Conservation (phyloP, 768 basidiomycete genomes). For the Hericium rajendrae region DNA sequence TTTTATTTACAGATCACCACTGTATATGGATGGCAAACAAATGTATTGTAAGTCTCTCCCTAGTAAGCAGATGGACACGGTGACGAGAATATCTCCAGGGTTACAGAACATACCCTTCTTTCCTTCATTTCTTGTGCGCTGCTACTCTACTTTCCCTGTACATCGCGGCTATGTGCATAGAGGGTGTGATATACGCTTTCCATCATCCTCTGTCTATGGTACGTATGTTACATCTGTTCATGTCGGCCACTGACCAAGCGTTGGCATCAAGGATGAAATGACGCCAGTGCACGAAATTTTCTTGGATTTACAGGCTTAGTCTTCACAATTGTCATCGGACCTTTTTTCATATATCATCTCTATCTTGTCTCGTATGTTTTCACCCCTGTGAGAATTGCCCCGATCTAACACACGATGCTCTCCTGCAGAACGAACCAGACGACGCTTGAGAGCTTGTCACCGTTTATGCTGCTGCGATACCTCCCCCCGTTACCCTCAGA, state of each 20-base stretch:
- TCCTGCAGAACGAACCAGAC: slow-evolving; percentile 68
- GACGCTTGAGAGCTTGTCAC: slow-evolving; percentile 69
- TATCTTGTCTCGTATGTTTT: slow-evolving; percentile 61
- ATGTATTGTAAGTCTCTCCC: slow-evolving; percentile 51
- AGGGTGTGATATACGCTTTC: slow-evolving; percentile 57
- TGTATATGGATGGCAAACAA: slow-evolving; percentile 75
- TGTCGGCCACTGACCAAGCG: background rate
- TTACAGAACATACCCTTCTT: slow-evolving; percentile 75
- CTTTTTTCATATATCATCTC: slow-evolving; percentile 67
- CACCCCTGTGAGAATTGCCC: slow-evolving; percentile 1
- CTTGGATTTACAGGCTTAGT: slow-evolving; percentile 50
- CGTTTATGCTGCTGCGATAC: slow-evolving; percentile 63
- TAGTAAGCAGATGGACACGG: background rate
- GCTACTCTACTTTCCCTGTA: slow-evolving; percentile 56
- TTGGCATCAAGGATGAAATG: slow-evolving; percentile 38
- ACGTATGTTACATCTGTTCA: slow-evolving; percentile 18
- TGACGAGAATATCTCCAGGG: slow-evolving; percentile 36
- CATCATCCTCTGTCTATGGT: slow-evolving; percentile 54
- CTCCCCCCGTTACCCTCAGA: slow-evolving; percentile 54
- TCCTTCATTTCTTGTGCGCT: slow-evolving; percentile 66
- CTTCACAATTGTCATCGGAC: slow-evolving; percentile 59
- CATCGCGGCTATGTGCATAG: slow-evolving; percentile 40
- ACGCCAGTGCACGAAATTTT: slow-evolving; percentile 67
- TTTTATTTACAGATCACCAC: slow-evolving; percentile 55
- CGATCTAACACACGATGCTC: too few relatives aligned